Base-by-base conservation (phyloP, 2,329 filamentous ascomycete genomes). In the Diplodia intermedia region DNA sequence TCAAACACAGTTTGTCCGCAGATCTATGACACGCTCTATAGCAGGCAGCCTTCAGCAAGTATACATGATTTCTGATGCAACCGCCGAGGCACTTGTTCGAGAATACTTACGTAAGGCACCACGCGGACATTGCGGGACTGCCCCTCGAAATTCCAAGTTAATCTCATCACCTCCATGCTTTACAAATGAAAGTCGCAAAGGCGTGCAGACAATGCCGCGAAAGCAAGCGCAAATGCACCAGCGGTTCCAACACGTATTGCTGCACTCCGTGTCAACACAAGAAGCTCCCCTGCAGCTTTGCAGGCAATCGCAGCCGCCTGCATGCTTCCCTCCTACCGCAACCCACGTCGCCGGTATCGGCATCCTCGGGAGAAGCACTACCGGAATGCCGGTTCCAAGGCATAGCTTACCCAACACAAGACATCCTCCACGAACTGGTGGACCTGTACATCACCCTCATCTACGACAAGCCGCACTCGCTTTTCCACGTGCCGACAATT, bases 381-480 rank as follows among this genome's bases (percentile, higher is more conserved):
- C 53, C 31, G 18, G 3, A n/a, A 9, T n/a, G 18, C 20, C 43
- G 50, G 18, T 26, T 9, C 4, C 43, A 36, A 14, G 1, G 43
- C 5, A 20, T 52, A 4, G 31, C 18, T 18, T 8, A 8, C 43
- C 68, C 66, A 8, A 7, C 63, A 6, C 63, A 43, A 15, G 14
- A 20, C 12, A 23, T 15, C 31, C 66, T 69, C 38, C 1, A 20
- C 11, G 67, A 71, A 23, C 49, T 72, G 14, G 73, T 77, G 5
- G 75, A 79, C 50, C 69, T 77, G 5, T 79, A 80, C 60, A 73
- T 79, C 56, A 70, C 71, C 47, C 75, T 74, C 55, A 77, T 79
- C 26, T 77, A 78, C 63, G 76, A 77, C 43, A 72, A 76, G 66
- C 75, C 76, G 12, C 77, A 78, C 69, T 74, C 74, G 8, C 70